Percentiles rank a stretch among this genome's conserved stretches.
Evolutionary conservation across 1,284 basidiomycete species (phyloP).

Genomic region (Stereum hirsutum): DNA sequence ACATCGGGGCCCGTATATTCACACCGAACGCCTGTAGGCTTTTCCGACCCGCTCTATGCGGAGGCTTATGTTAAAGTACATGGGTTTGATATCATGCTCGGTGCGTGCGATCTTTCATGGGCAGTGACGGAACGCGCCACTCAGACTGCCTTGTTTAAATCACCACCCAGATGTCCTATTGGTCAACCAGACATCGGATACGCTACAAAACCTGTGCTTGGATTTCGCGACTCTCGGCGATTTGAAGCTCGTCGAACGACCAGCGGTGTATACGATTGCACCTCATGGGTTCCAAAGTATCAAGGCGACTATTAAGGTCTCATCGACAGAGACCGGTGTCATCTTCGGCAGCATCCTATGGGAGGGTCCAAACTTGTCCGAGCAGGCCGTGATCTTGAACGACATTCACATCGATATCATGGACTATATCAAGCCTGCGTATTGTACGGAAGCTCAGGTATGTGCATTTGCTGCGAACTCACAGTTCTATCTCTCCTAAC

Average conservation of each 20-base stretch:
- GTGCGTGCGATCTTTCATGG: conserved; percentile 26
- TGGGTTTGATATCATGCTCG: conserved; percentile 94
- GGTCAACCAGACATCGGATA: conserved; percentile 94
- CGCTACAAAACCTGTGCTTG: conserved; percentile 92
- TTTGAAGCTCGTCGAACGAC: conserved; percentile 94
- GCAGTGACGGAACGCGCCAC: neutral
- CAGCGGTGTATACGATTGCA: conserved; percentile 86
- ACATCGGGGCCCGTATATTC: no score
- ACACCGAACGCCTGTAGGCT: conserved; percentile 69
- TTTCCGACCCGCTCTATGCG: conserved; percentile 97
- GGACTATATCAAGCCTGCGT: conserved; percentile 98
- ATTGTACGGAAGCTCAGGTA: conserved; percentile 92
- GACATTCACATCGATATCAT: conserved; percentile 99
- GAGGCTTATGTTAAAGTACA: conserved; percentile 98
- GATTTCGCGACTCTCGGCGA: conserved; percentile 98
- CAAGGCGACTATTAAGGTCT: conserved; percentile 98
- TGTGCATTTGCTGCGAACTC: conserved; percentile 12
- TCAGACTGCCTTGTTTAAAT: neutral
- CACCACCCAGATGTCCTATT: conserved; percentile 73
- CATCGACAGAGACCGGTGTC: conserved; percentile 95
- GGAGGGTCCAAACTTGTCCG: conserved; percentile 83
- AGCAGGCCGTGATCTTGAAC: conserved; percentile 88
- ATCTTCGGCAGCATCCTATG: conserved; percentile 98
- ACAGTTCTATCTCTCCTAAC: conserved; percentile 6
- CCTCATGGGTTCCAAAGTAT: conserved; percentile 98